These are phyloP conservation scores for Simmondsia chinensis DNA, from an alignment of 148 eudicot species.

Conservation along the genomic window DNA sequence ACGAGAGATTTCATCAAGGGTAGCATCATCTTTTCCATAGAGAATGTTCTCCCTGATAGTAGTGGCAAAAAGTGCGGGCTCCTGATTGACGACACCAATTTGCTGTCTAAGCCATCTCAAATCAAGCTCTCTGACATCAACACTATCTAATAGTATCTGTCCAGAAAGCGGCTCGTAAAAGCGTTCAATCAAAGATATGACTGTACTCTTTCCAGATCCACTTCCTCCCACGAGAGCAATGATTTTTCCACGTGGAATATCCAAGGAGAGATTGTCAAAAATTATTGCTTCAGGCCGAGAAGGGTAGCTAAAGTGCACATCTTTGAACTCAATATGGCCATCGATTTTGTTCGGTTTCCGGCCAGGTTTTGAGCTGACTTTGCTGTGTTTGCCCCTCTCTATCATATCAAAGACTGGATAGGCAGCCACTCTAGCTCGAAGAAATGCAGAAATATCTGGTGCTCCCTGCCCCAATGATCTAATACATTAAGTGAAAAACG, in stretches of 20 bases:
- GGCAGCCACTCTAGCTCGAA: slow-evolving; percentile 54
- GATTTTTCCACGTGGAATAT: slow-evolving; percentile 46
- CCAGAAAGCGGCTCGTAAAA: slow-evolving; percentile 63
- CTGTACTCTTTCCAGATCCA: slow-evolving; percentile 75
- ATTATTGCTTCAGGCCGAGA: slow-evolving; percentile 43
- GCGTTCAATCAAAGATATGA: slow-evolving; percentile 51
- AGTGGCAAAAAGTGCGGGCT: slow-evolving; percentile 63
- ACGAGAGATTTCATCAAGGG: slow-evolving; percentile 32
- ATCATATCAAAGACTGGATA: slow-evolving; percentile 42
- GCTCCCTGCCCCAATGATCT: slow-evolving; percentile 81
- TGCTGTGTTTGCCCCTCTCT: too few relatives aligned
- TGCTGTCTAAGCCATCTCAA: slow-evolving; percentile 62
- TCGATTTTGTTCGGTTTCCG: slow-evolving; percentile 17
- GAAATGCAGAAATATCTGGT: slow-evolving; percentile 59
- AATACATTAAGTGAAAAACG: too few relatives aligned
- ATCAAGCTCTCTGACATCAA: slow-evolving; percentile 38
- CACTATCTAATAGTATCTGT: slow-evolving; percentile 44
- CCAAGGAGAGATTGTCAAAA: slow-evolving; percentile 43
- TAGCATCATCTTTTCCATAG: slow-evolving; percentile 52
- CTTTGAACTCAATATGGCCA: slow-evolving; percentile 46
- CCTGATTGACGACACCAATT: slow-evolving; percentile 74
- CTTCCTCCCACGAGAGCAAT: slow-evolving; percentile 74
- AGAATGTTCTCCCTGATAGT: slow-evolving; percentile 52
- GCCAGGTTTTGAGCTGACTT: slow-evolving; percentile 20
- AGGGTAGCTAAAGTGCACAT: slow-evolving; percentile 53